These are phyloP conservation scores for Scheffersomyces titani DNA, from an alignment of 1,139 yeast species.

Conservation along the genomic window DNA sequence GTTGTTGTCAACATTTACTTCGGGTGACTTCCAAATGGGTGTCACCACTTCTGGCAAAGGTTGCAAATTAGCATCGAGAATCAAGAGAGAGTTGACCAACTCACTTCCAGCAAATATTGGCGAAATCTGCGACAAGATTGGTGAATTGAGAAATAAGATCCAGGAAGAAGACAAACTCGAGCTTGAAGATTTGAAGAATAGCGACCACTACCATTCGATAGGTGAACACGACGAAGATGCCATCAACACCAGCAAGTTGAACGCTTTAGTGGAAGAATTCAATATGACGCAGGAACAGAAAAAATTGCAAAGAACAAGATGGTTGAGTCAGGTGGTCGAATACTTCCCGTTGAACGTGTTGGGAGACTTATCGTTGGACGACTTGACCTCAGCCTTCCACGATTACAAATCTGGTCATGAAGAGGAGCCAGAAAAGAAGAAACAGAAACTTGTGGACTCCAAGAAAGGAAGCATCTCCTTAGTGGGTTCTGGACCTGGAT, in stretches of 20 bases:
- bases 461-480: slow-evolving; percentile 64
- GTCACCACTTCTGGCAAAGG: slow-evolving; percentile 90
- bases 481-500: slow-evolving; percentile 96
- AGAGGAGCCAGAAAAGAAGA: slow-evolving; percentile 4
- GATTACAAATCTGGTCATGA: slow-evolving; percentile 6
- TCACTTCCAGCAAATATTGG: slow-evolving; percentile 72
- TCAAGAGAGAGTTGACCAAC: slow-evolving; percentile 71
- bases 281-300: slow-evolving; percentile 53
- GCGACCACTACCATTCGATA: slow-evolving; percentile 26
- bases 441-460: slow-evolving; percentile 2
- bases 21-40: slow-evolving; percentile 80
- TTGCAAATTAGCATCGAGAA: slow-evolving; percentile 78
- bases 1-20: slow-evolving; percentile 65
- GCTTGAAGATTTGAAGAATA: slow-evolving; percentile 15
- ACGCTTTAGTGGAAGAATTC: slow-evolving; percentile 63
- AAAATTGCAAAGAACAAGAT: slow-evolving; percentile 66
- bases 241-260: slow-evolving; percentile 57
- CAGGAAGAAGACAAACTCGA: slow-evolving; percentile 52
- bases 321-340: slow-evolving; percentile 90
- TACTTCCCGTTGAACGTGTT: slow-evolving; percentile 78
- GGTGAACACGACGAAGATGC: slow-evolving; percentile 76
- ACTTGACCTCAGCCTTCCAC: slow-evolving; percentile 48
- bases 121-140: slow-evolving; percentile 67
- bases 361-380: slow-evolving; percentile 57
- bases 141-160: slow-evolving; percentile 59